Percentiles rank a stretch among this genome's conserved stretches.
phyloP scores from a whole-genome alignment of 768 basidiomycete species.

The Auricularia sp. region DNA sequence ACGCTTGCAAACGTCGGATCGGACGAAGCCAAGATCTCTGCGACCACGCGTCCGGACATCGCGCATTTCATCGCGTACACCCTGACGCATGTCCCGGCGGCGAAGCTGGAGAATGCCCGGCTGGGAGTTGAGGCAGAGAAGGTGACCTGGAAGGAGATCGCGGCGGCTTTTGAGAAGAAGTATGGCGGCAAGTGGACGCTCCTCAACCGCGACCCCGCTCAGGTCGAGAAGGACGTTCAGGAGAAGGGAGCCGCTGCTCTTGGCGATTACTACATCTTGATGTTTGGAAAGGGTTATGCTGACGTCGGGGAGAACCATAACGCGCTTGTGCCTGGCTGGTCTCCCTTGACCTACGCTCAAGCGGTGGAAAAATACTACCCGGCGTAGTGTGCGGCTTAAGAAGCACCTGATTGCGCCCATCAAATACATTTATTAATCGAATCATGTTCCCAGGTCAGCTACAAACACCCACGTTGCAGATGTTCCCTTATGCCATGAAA shows the following conservation, averaged over 20 bases:
- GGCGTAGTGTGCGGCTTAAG: too few relatives aligned
- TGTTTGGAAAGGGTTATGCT: background rate
- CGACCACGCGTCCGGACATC: background rate
- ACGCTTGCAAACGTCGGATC: background rate
- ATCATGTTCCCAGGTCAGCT: too few relatives aligned
- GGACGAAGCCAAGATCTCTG: background rate
- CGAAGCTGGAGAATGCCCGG: background rate
- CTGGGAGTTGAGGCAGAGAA: background rate
- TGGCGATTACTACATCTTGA: background rate
- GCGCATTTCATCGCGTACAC: conserved; percentile 1
- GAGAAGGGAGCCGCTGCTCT: background rate
- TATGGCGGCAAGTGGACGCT: background rate
- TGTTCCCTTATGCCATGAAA: too few relatives aligned
- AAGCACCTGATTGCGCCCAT: too few relatives aligned
- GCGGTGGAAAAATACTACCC: background rate
- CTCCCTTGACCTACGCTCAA: background rate
- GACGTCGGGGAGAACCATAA: background rate
- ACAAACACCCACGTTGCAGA: too few relatives aligned
- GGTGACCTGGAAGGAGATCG: background rate
- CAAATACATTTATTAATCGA: too few relatives aligned
- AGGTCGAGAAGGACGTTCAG: background rate
- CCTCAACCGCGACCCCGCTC: background rate
- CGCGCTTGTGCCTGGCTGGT: background rate
- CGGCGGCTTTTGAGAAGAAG: background rate
- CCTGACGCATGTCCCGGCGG: background rate